A percentile compares a stretch with the other conserved stretches of the same genome.
Conservation (phyloP, 2,329 filamentous ascomycete genomes). For the Penicillium sp. region DNA sequence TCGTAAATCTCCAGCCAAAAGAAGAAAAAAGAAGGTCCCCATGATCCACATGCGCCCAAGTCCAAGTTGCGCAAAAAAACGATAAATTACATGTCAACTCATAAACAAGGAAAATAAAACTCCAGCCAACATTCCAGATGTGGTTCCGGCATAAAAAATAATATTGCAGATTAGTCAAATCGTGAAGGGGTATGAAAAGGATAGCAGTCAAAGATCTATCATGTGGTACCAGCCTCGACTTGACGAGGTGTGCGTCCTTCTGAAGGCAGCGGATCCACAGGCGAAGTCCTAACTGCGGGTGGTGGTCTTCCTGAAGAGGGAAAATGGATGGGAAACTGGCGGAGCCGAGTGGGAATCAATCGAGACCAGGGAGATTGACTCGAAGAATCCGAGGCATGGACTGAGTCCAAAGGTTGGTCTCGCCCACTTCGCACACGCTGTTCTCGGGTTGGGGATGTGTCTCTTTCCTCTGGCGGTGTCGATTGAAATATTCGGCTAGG, state of each 20-base stretch:
- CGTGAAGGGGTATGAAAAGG: not conserved
- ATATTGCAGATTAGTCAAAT: slow-evolving; percentile 3
- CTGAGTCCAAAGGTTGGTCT: not conserved
- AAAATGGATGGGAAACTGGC: slow-evolving; percentile 3
- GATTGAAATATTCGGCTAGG: slow-evolving; percentile 39
- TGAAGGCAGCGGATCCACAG: not conserved
- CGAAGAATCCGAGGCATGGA: not conserved
- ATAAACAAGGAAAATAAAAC: slow-evolving; percentile 20
- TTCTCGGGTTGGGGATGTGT: slow-evolving; percentile 19
- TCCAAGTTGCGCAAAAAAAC: not conserved
- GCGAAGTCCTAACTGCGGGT: not conserved
- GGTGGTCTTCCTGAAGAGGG: not conserved
- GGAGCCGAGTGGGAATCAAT: slow-evolving; percentile 20
- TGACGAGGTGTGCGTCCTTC: slow-evolving; percentile 22
- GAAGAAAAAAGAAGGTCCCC: not conserved
- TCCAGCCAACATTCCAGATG: slow-evolving; percentile 28
- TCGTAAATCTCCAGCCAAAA: not conserved
- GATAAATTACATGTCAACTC: slow-evolving; percentile 24
- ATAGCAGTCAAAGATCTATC: slow-evolving; percentile 2
- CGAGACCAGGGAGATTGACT: slow-evolving; percentile 16
- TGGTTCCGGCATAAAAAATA: slow-evolving; percentile 13
- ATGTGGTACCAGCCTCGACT: slow-evolving; percentile 22
- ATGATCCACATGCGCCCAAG: not conserved
- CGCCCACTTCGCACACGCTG: not conserved
- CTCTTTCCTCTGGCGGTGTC: slow-evolving; percentile 27